Conservation (phyloP, 495 filamentous ascomycete genomes). For the Penicillium steckii region DNA sequence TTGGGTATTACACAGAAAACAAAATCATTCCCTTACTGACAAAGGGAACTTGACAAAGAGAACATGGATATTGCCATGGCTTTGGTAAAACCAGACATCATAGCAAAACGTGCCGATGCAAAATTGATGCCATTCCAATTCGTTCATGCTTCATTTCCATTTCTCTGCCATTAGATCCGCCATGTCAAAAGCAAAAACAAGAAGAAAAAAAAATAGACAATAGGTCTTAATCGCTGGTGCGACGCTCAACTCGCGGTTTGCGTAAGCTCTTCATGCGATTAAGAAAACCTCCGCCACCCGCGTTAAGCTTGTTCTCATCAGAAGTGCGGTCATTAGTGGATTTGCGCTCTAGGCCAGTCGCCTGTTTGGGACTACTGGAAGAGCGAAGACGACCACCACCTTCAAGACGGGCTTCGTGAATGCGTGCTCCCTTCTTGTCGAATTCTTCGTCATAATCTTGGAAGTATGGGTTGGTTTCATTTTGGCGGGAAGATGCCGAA, state of each 20-base stretch:
- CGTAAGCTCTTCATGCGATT: conserved; percentile 87
- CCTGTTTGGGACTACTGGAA: conserved; percentile 61
- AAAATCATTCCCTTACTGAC: conserved; percentile 23
- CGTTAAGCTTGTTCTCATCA: conserved; percentile 43
- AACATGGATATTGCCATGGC: conserved; percentile 3
- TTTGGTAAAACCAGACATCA: not conserved
- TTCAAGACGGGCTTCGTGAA: conserved; percentile 52
- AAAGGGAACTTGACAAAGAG: too few relatives aligned
- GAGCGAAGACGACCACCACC: conserved; percentile 46
- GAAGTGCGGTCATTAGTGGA: conserved; percentile 62
- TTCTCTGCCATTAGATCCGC: not conserved
- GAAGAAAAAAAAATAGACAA: too few relatives aligned
- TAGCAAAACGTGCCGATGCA: not conserved
- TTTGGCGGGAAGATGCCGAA: conserved; percentile 29
- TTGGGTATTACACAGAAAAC: conserved; percentile 31
- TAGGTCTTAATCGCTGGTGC: conserved; percentile 29
- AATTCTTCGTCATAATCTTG: conserved; percentile 74
- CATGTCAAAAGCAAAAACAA: too few relatives aligned
- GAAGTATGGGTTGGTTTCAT: conserved; percentile 84
- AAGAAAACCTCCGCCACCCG: conserved; percentile 64
- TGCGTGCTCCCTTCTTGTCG: conserved; percentile 64
- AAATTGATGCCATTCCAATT: not conserved
- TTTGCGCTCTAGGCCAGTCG: conserved; percentile 61
- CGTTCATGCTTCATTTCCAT: not conserved
- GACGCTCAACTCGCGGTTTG: conserved; percentile 49